Conservation (phyloP, 495 filamentous ascomycete genomes). For the Neurospora sp. region DNA sequence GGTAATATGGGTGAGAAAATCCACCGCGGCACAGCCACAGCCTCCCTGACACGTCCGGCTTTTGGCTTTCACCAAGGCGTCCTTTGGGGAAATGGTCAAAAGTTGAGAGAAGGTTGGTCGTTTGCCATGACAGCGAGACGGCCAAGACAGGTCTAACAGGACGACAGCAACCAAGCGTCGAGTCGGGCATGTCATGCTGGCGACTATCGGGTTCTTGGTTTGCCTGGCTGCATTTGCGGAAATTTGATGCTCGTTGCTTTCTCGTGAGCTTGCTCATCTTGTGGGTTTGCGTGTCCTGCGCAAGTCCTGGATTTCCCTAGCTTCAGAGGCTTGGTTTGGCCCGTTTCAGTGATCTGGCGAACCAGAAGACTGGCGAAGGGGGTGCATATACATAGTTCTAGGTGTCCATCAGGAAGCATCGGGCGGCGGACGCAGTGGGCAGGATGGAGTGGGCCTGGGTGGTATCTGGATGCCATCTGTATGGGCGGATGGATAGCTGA, state of each 20-base stretch:
- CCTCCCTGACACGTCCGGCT: background rate
- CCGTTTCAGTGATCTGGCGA: background rate
- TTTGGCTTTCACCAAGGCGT: constrained; percentile 13
- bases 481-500: background rate
- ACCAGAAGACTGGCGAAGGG: background rate
- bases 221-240: background rate
- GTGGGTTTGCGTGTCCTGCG: background rate
- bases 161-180: background rate
- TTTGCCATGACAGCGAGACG: background rate
- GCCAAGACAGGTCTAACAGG: background rate
- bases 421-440: background rate
- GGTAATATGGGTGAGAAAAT: background rate
- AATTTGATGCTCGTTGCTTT: background rate
- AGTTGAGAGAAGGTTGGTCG: background rate
- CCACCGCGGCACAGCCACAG: background rate
- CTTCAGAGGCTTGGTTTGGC: background rate
- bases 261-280: background rate
- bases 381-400: background rate
- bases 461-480: background rate
- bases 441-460: background rate
- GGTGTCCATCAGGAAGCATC: background rate
- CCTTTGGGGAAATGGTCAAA: background rate
- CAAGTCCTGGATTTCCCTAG: background rate
- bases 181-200: background rate
- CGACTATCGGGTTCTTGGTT: background rate